Base-by-base conservation (phyloP, 495 filamentous ascomycete genomes). In the Cetradonia linearis region DNA sequence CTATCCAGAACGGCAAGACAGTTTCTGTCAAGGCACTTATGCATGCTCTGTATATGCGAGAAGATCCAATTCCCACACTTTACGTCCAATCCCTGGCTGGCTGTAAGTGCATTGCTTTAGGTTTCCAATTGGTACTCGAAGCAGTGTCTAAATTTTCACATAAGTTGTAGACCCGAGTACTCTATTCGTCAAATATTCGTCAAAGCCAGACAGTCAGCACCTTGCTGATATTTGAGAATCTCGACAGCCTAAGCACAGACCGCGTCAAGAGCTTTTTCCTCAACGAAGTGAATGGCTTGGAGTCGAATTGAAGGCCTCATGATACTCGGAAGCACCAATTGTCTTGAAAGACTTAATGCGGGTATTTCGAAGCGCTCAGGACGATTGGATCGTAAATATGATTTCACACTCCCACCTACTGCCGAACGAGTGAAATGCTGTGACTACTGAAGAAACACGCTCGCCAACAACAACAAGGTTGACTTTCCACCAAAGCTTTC, bases 231-330 rank as follows among this genome's bases (percentile, higher is more conserved):
- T 79, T 88, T 42, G 85, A 88, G 69, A 85, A 88, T 60, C 77
- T 88, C 27, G 85, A 87, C 64, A 82, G 77, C 37, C 69, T 86
- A 16, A 77, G 86, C 13, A 74, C 70, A 2, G 73, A 75, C 47
- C 61, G 58, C 10, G 77, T 81, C 25, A 71, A 83, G 14, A 79
- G 74, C 58, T 87, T 84, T 70, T 88, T 88, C 66, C 74, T 88
- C 55, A 88, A 88, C 65, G 82, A 88, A 63, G 77, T 87, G 4
- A 85, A 88, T 62, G 85, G 86, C 0, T 71, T 88, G 25, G 82
- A 82, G 62, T 76, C 73, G 62, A 86, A 86, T 63, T n/a, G 78
- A 86, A 66, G 83, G 83, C 38, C 83, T 86, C 59, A 73, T 86
- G 62, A 84, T 86, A 70, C 70, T 86, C 36, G 83, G 79, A 8